phyloP scores from a whole-genome alignment of 805 yeast genomes.

The Ogataea trehaloabstinens region DNA sequence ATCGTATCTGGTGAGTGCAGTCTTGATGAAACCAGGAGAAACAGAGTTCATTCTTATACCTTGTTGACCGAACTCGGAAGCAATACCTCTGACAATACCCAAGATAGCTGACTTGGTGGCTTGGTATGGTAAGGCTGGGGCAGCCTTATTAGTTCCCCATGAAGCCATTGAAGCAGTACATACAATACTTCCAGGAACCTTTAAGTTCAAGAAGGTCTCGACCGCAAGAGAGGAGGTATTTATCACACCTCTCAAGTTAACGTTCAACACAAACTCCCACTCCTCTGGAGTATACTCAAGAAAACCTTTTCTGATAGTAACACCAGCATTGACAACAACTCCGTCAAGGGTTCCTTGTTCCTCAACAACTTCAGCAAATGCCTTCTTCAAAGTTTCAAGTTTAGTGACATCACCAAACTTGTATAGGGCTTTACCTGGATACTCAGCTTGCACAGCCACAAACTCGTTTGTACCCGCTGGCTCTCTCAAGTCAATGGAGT shows the following conservation, averaged over 20 bases:
- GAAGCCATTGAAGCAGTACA: slow-evolving; percentile 53
- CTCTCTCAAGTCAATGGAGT: slow-evolving; percentile 11
- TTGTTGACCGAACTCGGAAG: slow-evolving; percentile 45
- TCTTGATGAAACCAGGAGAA: slow-evolving; percentile 48
- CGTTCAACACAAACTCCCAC: slow-evolving; percentile 12
- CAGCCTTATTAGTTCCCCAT: slow-evolving; percentile 50
- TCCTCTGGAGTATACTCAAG: slow-evolving; percentile 14
- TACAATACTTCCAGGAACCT: slow-evolving; percentile 39
- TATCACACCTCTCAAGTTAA: slow-evolving; percentile 11
- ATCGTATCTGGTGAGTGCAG: slow-evolving; percentile 34
- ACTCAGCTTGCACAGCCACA: slow-evolving; percentile 7
- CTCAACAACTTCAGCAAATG: slow-evolving; percentile 5
- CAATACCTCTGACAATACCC: slow-evolving; percentile 42
- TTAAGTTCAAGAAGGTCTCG: slow-evolving; percentile 7
- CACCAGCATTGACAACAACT: slow-evolving; percentile 15
- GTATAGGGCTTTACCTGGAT: slow-evolving; percentile 9
- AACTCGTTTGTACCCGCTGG: slow-evolving; percentile 12
- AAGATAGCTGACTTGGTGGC: slow-evolving; percentile 46
- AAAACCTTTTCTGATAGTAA: slow-evolving; percentile 13
- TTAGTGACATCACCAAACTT: slow-evolving; percentile 12
- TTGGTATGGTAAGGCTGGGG: slow-evolving; percentile 45
- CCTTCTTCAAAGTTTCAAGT: slow-evolving; percentile 8
- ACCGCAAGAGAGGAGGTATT: slow-evolving; percentile 11
- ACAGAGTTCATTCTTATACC: slow-evolving; percentile 51
- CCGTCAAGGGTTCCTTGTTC: slow-evolving; percentile 8